Conservation (phyloP, 202 grass and related monocot genomes). For the Dendrocalamus latiflorus region DNA sequence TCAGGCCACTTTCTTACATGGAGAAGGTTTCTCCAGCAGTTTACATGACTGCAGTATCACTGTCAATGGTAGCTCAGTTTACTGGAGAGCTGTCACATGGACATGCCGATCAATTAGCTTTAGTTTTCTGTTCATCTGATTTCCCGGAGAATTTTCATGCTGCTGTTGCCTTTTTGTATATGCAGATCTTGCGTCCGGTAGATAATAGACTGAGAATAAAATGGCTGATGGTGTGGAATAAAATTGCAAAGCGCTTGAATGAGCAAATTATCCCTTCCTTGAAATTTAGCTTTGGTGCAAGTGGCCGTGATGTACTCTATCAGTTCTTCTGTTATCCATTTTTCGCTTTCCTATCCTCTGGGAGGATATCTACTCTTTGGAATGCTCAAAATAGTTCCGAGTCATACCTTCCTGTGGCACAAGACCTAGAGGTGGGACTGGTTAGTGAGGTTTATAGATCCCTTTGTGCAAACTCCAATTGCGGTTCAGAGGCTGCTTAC, state of each 20-base stretch:
- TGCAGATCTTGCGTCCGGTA: conserved; percentile 10
- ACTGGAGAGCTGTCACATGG: conserved; percentile 19
- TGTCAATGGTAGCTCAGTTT: conserved; percentile 43
- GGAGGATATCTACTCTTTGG: neutral
- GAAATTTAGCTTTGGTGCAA: neutral
- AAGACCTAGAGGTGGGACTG: conserved; percentile 26
- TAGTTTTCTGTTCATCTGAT: conserved; percentile 10
- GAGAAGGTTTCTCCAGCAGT: conserved; percentile 52
- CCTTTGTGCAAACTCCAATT: conserved; percentile 27
- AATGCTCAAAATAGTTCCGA: conserved; percentile 13
- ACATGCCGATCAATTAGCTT: conserved; percentile 27
- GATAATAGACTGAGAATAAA: conserved; percentile 9
- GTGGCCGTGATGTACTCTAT: conserved; percentile 15
- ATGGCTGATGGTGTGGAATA: conserved; percentile 50
- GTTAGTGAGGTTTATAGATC: conserved; percentile 38
- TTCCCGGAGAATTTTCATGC: conserved; percentile 15
- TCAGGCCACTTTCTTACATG: conserved; percentile 30
- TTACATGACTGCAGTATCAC: conserved; percentile 35
- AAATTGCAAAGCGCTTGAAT: conserved; percentile 28
- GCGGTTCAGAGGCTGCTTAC: conserved; percentile 20
- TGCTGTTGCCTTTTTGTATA: conserved; percentile 45
- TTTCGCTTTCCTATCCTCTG: conserved; percentile 16
- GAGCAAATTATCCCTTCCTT: conserved; percentile 1
- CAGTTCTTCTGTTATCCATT: conserved; percentile 57
- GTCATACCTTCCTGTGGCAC: neutral